Conservation (phyloP, 768 basidiomycete species). For the Podaxis sp. region DNA sequence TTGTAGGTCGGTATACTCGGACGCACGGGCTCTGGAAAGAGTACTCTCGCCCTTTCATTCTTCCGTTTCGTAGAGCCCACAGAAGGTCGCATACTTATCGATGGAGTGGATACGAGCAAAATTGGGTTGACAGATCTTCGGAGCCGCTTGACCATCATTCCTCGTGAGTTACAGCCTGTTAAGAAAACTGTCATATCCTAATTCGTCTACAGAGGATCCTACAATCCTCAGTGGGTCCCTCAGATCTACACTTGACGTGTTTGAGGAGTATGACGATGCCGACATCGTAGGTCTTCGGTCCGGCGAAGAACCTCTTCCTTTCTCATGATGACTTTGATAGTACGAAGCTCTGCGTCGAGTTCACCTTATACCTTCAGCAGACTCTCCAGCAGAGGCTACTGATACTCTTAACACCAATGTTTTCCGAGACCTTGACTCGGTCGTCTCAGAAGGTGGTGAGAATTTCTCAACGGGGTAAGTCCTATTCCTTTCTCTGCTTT, state of each 20-base stretch:
- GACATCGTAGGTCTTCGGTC: constrained; percentile 56
- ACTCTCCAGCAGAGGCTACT: constrained; percentile 38
- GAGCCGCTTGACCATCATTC: constrained; percentile 52
- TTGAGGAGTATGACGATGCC: constrained; percentile 78
- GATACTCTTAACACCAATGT: constrained; percentile 65
- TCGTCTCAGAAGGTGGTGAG: constrained; percentile 81
- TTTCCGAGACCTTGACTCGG: constrained; percentile 70
- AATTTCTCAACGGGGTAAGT: constrained; percentile 83
- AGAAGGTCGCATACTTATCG: constrained; percentile 68
- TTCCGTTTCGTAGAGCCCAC: constrained; percentile 86
- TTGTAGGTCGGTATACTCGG: constrained; percentile 65
- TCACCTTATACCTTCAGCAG: constrained; percentile 66
- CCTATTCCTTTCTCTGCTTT: neutral
- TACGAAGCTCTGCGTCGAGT: constrained; percentile 83
- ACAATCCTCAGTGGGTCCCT: constrained; percentile 82
- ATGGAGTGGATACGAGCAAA: constrained; percentile 73
- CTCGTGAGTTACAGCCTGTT: constrained; percentile 39
- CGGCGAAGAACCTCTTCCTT: neutral
- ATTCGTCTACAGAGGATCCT: constrained; percentile 65
- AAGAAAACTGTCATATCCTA: neutral
- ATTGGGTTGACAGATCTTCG: constrained; percentile 83
- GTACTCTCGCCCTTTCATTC: constrained; percentile 78
- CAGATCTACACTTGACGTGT: constrained; percentile 79
- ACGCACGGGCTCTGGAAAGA: constrained; percentile 74
- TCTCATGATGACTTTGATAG: constrained; percentile 28